These are phyloP conservation scores for Curvularia sp. DNA, from an alignment of 2,329 filamentous ascomycete genomes.

Conservation along the genomic window DNA sequence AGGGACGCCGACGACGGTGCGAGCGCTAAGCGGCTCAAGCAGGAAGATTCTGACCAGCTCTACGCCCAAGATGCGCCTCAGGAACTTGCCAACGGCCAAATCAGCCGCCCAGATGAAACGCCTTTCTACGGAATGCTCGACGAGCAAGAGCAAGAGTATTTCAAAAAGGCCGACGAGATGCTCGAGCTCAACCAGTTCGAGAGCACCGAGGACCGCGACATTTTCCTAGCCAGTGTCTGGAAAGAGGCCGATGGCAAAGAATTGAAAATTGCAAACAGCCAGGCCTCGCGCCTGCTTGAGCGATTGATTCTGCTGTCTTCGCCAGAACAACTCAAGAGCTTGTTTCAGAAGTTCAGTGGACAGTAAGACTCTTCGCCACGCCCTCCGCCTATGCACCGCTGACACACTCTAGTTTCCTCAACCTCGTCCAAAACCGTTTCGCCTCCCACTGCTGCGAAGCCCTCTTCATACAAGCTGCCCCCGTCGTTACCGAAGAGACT, in stretches of 20 bases:
- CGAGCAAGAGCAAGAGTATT: conserved; percentile 94
- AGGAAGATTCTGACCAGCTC: conserved; percentile 26
- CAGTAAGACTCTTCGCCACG: conserved; percentile 60
- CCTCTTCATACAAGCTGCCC: conserved; percentile 83
- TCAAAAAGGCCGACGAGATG: conserved; percentile 85
- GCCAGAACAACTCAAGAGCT: conserved; percentile 78
- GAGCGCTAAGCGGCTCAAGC: conserved; percentile 46
- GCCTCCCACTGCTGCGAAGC: conserved; percentile 97
- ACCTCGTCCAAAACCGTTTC: conserved; percentile 92
- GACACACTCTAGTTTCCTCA: conserved; percentile 67
- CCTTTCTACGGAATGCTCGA: conserved; percentile 94
- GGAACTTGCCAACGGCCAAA: conserved; percentile 37
- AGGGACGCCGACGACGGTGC: conserved; percentile 42
- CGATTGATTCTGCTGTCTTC: conserved; percentile 83
- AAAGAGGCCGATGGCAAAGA: conserved; percentile 89
- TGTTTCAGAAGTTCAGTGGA: conserved; percentile 84
- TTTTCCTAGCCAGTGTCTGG: conserved; percentile 78
- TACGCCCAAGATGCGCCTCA: conserved; percentile 25
- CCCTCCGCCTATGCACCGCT: conserved; percentile 10
- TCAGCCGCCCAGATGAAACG: conserved; percentile 60
- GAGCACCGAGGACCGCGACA: conserved; percentile 65
- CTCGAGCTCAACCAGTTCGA: conserved; percentile 89
- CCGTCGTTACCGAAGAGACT: conserved; percentile 77
- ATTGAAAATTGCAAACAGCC: conserved; percentile 92
- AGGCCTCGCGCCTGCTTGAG: conserved; percentile 93